phyloP scores from a whole-genome alignment of 495 filamentous ascomycete species.

The Lichenothelia convexa region DNA sequence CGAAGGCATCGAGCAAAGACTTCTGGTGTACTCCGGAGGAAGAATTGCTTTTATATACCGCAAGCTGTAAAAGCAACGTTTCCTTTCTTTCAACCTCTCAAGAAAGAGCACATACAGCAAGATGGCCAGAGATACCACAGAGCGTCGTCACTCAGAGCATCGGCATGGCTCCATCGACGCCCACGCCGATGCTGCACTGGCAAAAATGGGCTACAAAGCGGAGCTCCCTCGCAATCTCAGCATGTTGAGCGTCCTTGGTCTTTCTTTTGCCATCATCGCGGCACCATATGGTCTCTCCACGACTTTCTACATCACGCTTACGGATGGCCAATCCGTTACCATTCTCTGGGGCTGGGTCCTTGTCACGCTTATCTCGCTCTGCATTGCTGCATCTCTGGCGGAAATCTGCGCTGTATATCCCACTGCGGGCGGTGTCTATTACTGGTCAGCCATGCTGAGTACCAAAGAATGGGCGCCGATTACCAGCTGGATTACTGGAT shows the following conservation, averaged over 20 bases:
- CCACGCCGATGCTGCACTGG: conserved; percentile 16
- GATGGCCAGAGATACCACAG: background rate
- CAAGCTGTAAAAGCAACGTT: too few relatives aligned
- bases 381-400: conserved; percentile 26
- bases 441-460: conserved; percentile 32
- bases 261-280: conserved; percentile 39
- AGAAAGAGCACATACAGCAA: too few relatives aligned
- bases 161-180: conserved; percentile 3
- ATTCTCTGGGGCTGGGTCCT: conserved; percentile 30
- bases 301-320: conserved; percentile 49
- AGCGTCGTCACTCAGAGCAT: background rate
- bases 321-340: conserved; percentile 39
- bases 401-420: conserved; percentile 30
- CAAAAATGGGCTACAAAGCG: conserved; percentile 18
- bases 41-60: too few relatives aligned
- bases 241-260: conserved; percentile 18
- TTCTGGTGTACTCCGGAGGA: too few relatives aligned
- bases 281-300: conserved; percentile 51
- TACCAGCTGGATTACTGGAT: conserved; percentile 29
- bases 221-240: conserved; percentile 19
- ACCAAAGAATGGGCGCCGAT: conserved; percentile 28
- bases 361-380: conserved; percentile 24
- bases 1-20: too few relatives aligned
- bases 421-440: conserved; percentile 31
- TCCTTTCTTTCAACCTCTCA: too few relatives aligned